Base-by-base conservation (phyloP, 2,329 filamentous ascomycete species). In the Fonsecaea pedrosoi region DNA sequence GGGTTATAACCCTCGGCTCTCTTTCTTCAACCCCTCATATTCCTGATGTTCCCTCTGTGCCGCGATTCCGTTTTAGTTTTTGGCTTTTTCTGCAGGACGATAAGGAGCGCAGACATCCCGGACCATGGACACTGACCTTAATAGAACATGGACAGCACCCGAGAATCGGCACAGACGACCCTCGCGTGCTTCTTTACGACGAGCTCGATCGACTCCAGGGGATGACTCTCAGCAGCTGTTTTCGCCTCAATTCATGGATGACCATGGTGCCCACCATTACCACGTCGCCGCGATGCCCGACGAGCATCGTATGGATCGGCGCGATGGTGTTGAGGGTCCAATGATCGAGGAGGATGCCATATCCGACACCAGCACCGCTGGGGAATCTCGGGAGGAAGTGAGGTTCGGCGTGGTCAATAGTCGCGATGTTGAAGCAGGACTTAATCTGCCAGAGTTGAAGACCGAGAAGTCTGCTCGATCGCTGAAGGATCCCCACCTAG, bases 401-500 rank as follows among this genome's bases (percentile, higher is more conserved):
- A 54, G 67, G 15, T 69, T 69, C 48, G 67, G 64, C 45, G 37
- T 67, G 25, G 56, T 62, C 40, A 65, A 69, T 32, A 59, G 32
- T 54, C 67, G 35, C 5, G 67, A 69, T 25, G 53, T 67, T 34
- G 67, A 69, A 60, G 64, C 61, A 15, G 67, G 61, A 56, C 56
- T 58, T 10, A 57, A 61, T 53, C 38, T 25, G 8, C 54, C 64
- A 15, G 64, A 62, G 45, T 50, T 69, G 59, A 67, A 55, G 30
- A 37, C 35, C 5, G 68, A 70, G 45, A 70, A 65, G 35, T 65
- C 68, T 13, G 42, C 69, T 18, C 72, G 61, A 65, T 73, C 73
- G 3, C 61, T 67, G 55, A 75, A 74, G 50, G 75, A 76, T 59
- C 73, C 74, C 6, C 74, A 73, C 53, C 60, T 76, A 13, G 73